A percentile compares a stretch with the other conserved stretches of the same genome.
Evolutionary conservation across 2,329 filamentous ascomycete species (phyloP).

Genomic region (Nemania sp.): DNA sequence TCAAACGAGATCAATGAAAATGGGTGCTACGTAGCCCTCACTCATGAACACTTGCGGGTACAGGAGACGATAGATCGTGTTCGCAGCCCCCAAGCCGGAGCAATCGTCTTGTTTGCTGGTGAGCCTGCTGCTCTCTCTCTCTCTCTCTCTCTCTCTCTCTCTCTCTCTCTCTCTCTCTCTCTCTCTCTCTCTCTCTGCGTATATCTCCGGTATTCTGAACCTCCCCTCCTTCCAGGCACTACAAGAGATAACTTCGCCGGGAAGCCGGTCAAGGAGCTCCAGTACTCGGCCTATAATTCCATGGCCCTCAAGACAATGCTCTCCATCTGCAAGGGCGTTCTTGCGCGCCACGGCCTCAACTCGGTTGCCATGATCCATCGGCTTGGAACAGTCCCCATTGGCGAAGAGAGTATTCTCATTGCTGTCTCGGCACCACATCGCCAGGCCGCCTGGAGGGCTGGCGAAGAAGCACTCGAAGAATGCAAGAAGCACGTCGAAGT

Average conservation of each 20-base stretch:
- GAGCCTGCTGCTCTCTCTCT: conserved; percentile 26
- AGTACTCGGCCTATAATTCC: conserved; percentile 75
- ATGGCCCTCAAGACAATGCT: conserved; percentile 72
- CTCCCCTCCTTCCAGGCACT: conserved; percentile 57
- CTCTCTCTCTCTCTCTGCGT: background rate
- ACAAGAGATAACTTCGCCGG: conserved; percentile 76
- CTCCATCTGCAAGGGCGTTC: conserved; percentile 62
- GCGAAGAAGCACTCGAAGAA: conserved; percentile 85
- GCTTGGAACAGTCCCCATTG: conserved; percentile 81
- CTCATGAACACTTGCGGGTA: conserved; percentile 62
- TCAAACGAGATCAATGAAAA: conserved; percentile 51
- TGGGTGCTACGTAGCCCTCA: conserved; percentile 70
- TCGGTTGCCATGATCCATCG: conserved; percentile 83
- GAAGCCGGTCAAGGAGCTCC: conserved; percentile 73
- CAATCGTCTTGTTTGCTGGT: conserved; percentile 78
- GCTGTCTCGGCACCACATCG: conserved; percentile 84
- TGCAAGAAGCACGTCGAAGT: conserved; percentile 90
- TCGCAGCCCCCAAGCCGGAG: conserved; percentile 73
- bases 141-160: background rate
- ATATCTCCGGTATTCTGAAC: conserved; percentile 18
- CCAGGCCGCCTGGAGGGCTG: conserved; percentile 82
- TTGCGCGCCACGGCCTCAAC: conserved; percentile 65
- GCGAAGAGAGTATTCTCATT: conserved; percentile 92
- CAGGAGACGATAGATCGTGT: conserved; percentile 66
- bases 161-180: background rate